phyloP scores from a whole-genome alignment of 129 eudicot genomes.

The Escallonia rubra region DNA sequence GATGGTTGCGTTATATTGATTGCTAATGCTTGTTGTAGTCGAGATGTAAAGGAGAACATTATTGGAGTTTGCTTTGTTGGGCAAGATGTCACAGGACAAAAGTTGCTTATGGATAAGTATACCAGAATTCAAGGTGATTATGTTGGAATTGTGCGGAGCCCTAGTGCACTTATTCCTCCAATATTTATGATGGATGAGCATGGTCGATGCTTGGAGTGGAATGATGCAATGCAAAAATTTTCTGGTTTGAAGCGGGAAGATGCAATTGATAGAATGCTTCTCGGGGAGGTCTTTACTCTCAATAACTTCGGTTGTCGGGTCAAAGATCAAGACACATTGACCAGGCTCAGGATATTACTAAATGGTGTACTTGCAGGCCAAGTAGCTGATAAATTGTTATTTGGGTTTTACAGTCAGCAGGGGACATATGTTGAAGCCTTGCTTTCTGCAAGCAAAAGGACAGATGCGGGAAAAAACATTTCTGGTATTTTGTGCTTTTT shows the following conservation, averaged over 20 bases:
- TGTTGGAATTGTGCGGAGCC: constrained; percentile 54
- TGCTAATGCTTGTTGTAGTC: constrained; percentile 80
- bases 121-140: constrained; percentile 64
- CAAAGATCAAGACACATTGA: constrained; percentile 70
- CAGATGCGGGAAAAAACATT: constrained; percentile 49
- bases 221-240: constrained; percentile 65
- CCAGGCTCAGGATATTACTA: constrained; percentile 57
- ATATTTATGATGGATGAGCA: constrained; percentile 81
- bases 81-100: constrained; percentile 67
- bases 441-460: constrained; percentile 70
- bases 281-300: constrained; percentile 76
- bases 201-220: constrained; percentile 80
- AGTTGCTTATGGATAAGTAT: constrained; percentile 54
- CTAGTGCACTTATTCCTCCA: constrained; percentile 70
- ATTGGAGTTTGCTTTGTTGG: constrained; percentile 83
- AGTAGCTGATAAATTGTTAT: constrained; percentile 52
- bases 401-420: constrained; percentile 58
- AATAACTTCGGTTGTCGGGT: constrained; percentile 67
- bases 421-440: constrained; percentile 63
- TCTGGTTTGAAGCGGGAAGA: constrained; percentile 63
- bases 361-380: constrained; percentile 54
- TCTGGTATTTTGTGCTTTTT: constrained; percentile 80
- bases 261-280: constrained; percentile 51
- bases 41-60: constrained; percentile 49
- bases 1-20: constrained; percentile 45